Base-by-base conservation (phyloP, 1,284 basidiomycete genomes). In the Pseudozyma flocculosa region DNA sequence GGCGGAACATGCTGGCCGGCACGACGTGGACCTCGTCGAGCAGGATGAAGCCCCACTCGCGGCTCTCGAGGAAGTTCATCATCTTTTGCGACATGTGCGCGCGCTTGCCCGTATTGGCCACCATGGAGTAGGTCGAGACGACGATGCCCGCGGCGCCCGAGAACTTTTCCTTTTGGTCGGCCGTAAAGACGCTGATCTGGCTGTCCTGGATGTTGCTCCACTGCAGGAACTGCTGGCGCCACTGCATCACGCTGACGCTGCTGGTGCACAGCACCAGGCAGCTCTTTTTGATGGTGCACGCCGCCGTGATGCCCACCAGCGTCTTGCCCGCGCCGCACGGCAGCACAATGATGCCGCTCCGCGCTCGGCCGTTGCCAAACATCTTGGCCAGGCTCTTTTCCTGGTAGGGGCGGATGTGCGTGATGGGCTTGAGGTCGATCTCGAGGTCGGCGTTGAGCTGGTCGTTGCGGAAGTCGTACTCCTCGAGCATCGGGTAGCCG, bases 261-360 rank as follows among this genome's bases (percentile, higher is more conserved):
- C 73, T 74, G n/a, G 74, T 78, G 80, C 94, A 97, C 42, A 98
- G 82, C 24, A 98, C 92, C n/a, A 99, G 84, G 73, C 92, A 94
- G 29, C 92, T 95, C 82, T 99, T 99, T 82, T 96, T 96, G 81
- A 98, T 95, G 18, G 95, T 98, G 75, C 93, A 97, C 13, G 95
- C 95, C 3, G 95, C 95, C 0, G 95, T 98, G 73, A 99, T 97
- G 17, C 95, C 95, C 7, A 98, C 95, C 4, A 99, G 84, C 11
- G 95, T 98, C 82, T 99, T 98, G 43, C 95, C 95, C 29, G 95
- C 95, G 57, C 95, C 95, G 76, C 95, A 99, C 37, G 95, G 95
- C 29, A 99, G 82, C 4, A 99, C 95, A 62, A 99, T 98, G 70
- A 99, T 98, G 3, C 95, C 95, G 43, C 93, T 97, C 11, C 75